Base-by-base conservation (phyloP, 2,329 filamentous ascomycete species). In the Venturia carpophila region DNA sequence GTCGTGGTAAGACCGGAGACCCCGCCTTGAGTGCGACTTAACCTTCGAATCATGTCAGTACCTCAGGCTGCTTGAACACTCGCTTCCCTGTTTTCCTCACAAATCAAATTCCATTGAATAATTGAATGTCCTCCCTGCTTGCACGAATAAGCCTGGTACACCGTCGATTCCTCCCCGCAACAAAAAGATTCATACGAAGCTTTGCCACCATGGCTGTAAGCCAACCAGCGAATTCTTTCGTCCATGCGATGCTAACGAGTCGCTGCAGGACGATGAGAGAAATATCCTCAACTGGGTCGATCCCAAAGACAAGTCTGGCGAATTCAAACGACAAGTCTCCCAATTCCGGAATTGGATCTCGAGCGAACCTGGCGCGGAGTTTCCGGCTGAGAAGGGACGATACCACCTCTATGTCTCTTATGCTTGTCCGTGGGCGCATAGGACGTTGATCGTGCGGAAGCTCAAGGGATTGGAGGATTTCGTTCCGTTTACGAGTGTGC, bases 401-500 rank as follows among this genome's bases (percentile, higher is more conserved):
- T 99, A 99, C 75, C 94, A 99, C 78, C 85, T 99, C 71, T 99
- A 93, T 74, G 88, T 96, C 69, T 93, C 89, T 71, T 96, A 96
- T 77, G 92, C 92, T 7, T 97, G 92, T 76, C 92, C 92, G 4
- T 97, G 92, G 92, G 92, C 93, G 5, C 91, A 91, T 73, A 87
- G 94, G 55, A 88, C 91, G 0, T 81, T 97, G 69, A 96, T 97
- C 70, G 89, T 90, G 2, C 84, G 93, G 66, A 88, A 91, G 75
- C 83, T 99, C 71, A 99, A 97, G 80, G 94, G 93, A 0, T 82
- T 99, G 0, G 90, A 97, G 71, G 88, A 95, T 65, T 83, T 94
- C 69, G 87, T 99, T 69, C 79, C 84, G 6, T 82, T 85, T 67
- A 94, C 91, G 0, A 86, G 85, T n/a, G 92, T 97, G 64, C 92